Evolutionary conservation across 345 rosid species (phyloP).

Genomic region (Lepidium didymum): DNA sequence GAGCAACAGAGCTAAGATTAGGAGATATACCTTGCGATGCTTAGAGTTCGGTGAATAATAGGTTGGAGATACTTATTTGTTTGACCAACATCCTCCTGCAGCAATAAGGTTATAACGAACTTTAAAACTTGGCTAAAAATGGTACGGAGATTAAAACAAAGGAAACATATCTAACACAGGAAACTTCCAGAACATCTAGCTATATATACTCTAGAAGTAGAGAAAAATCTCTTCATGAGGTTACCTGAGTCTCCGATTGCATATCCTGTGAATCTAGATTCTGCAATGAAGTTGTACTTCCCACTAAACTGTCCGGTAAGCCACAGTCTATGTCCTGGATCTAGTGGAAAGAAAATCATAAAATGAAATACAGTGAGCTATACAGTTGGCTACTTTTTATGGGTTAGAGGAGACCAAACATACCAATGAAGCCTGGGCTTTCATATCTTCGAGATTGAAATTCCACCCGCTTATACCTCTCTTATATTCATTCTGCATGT

Average conservation of each 20-base stretch:
- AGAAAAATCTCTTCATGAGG: constrained; percentile 12
- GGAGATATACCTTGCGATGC: constrained; percentile 40
- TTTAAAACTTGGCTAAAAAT: constrained; percentile 7
- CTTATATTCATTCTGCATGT: constrained; percentile 85
- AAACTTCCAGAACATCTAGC: background rate
- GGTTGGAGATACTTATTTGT: constrained; percentile 31
- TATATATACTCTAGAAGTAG: background rate
- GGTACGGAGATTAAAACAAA: background rate
- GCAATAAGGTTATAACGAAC: constrained; percentile 24
- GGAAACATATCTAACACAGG: background rate
- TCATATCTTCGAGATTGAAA: constrained; percentile 93
- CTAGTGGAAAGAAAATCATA: constrained; percentile 36
- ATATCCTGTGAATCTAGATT: constrained; percentile 45
- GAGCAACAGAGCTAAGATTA: background rate
- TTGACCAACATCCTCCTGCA: constrained; percentile 49
- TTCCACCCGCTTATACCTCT: constrained; percentile 98
- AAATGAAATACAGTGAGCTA: constrained; percentile 1
- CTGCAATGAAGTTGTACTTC: constrained; percentile 47
- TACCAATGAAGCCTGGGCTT: constrained; percentile 99
- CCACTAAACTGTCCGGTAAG: constrained; percentile 43
- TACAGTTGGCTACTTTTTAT: constrained; percentile 5
- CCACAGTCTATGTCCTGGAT: constrained; percentile 75
- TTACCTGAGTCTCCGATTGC: constrained; percentile 34
- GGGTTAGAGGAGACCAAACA: constrained; percentile 5
- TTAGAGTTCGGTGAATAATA: constrained; percentile 31